phyloP scores from a whole-genome alignment of 163 green algal genomes.

The Scenedesmus sp. region DNA sequence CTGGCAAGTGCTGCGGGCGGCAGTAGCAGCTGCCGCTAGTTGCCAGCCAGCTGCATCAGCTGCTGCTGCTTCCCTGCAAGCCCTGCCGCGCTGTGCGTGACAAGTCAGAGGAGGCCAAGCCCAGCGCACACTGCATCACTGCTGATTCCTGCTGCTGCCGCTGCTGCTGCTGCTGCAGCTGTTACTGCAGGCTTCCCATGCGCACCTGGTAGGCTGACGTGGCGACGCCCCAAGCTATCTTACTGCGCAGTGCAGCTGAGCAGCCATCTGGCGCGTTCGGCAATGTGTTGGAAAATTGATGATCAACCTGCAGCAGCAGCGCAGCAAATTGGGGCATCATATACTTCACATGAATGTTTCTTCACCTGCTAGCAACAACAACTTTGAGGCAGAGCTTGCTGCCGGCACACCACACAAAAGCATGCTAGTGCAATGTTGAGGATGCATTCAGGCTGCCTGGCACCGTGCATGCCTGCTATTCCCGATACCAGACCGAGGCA shows the following conservation, averaged over 20 bases:
- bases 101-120: neutral
- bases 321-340: neutral
- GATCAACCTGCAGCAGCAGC: constrained; percentile 27
- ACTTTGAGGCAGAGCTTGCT: neutral
- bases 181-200: constrained; percentile 3
- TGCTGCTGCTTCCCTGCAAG: neutral
- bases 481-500: too few species aligned
- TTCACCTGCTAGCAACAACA: too few species aligned
- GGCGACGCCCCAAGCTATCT: constrained; percentile 56
- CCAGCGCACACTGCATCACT: neutral
- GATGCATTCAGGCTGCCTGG: neutral
- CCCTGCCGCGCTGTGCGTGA: too few species aligned
- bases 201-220: constrained; percentile 62
- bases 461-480: neutral
- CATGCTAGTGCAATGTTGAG: neutral
- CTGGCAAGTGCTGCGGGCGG: neutral
- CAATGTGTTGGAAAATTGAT: constrained; percentile 19
- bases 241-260: constrained; percentile 25
- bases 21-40: neutral
- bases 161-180: neutral
- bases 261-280: constrained; percentile 46
- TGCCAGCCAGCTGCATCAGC: neutral
- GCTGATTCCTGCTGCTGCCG: too few species aligned
- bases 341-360: too few species aligned
- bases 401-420: neutral